These are phyloP conservation scores for Royoungia palumana DNA, from an alignment of 768 basidiomycete genomes.

Conservation along the genomic window DNA sequence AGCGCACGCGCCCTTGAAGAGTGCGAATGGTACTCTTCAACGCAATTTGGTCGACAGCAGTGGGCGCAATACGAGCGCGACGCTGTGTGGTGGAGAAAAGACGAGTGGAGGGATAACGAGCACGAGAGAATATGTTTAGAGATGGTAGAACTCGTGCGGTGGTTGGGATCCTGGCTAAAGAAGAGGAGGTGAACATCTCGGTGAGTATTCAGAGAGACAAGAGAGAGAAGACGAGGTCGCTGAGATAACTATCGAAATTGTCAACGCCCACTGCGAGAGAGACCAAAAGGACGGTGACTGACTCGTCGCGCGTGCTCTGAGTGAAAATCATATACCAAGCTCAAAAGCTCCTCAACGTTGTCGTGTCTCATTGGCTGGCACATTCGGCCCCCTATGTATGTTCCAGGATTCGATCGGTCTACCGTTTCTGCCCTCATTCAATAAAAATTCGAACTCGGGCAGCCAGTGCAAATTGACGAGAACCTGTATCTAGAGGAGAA, in stretches of 20 bases:
- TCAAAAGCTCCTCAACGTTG: slow-evolving; percentile 13
- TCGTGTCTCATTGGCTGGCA: not conserved
- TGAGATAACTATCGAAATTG: slow-evolving; percentile 25
- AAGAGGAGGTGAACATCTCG: slow-evolving; percentile 11
- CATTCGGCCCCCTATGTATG: too few relatives aligned
- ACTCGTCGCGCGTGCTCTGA: slow-evolving; percentile 34
- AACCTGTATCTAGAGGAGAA: too few relatives aligned
- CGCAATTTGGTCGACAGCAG: slow-evolving; percentile 28
- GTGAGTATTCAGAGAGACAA: slow-evolving; percentile 12
- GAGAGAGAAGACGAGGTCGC: slow-evolving; percentile 31
- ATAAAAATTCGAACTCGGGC: too few relatives aligned
- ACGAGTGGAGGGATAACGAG: slow-evolving; percentile 33
- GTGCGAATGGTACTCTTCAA: slow-evolving; percentile 26
- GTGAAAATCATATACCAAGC: slow-evolving; percentile 33
- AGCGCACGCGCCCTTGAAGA: slow-evolving; percentile 35
- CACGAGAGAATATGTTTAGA: slow-evolving; percentile 14
- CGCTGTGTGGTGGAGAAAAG: slow-evolving; percentile 49
- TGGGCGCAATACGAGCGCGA: slow-evolving; percentile 40
- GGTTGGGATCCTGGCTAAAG: not conserved
- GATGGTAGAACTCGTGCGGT: slow-evolving; percentile 11
- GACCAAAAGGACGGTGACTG: slow-evolving; percentile 8
- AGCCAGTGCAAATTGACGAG: too few relatives aligned
- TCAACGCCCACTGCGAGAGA: not conserved
- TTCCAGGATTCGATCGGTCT: too few relatives aligned
- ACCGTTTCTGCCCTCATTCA: too few relatives aligned